A percentile compares a stretch with the other conserved stretches of the same genome.
These are phyloP conservation scores for Scedosporium apiospermum DNA, from an alignment of 2,329 filamentous ascomycete species.

Conservation along the genomic window DNA sequence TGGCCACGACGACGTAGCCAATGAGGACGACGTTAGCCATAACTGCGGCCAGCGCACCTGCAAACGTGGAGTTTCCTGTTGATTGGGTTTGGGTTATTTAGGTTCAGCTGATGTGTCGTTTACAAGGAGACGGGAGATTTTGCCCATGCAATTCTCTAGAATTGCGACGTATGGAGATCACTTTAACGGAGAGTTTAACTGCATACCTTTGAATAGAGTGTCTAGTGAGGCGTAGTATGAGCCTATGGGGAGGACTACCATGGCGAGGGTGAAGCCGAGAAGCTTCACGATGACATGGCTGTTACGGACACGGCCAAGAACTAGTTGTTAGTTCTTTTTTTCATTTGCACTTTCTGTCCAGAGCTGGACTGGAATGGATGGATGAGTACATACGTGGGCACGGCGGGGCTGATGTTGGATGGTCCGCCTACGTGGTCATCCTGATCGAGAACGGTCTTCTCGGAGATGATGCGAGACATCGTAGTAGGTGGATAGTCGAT, in stretches of 20 bases:
- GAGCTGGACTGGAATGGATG: not conserved
- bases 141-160: not conserved
- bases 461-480: slow-evolving; percentile 56
- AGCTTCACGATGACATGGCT: slow-evolving; percentile 86
- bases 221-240: slow-evolving; percentile 80
- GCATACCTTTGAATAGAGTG: slow-evolving; percentile 64
- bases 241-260: slow-evolving; percentile 79
- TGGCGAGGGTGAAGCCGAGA: slow-evolving; percentile 80
- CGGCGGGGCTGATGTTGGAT: slow-evolving; percentile 71
- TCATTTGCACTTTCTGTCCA: not conserved
- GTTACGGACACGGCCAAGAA: not conserved
- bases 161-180: not conserved
- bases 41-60: slow-evolving; percentile 75
- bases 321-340: not conserved
- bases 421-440: slow-evolving; percentile 40
- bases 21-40: slow-evolving; percentile 88
- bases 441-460: slow-evolving; percentile 58
- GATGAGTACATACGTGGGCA: slow-evolving; percentile 56
- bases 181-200: not conserved
- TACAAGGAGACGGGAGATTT: not conserved
- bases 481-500: slow-evolving; percentile 44
- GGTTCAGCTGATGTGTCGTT: not conserved
- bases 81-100: not conserved
- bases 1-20: slow-evolving; percentile 83
- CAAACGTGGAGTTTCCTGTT: slow-evolving; percentile 77